These are phyloP conservation scores for Chionographis japonica DNA, from an alignment of 106 monocot species.

Conservation along the genomic window DNA sequence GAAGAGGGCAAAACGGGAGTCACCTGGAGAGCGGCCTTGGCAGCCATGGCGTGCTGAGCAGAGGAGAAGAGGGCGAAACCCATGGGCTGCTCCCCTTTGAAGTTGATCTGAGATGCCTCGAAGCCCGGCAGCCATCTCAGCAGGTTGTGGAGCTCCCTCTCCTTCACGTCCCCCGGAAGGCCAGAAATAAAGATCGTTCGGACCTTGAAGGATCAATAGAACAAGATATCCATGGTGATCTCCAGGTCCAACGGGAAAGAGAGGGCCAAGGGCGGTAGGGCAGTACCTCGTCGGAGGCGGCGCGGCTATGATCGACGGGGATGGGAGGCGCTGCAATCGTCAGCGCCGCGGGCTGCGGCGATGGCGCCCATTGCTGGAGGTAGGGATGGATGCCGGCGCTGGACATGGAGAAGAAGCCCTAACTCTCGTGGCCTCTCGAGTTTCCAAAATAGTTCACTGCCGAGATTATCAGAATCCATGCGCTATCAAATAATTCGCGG, in stretches of 20 bases:
- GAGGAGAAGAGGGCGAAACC: constrained; percentile 38
- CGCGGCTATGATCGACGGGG: constrained; percentile 48
- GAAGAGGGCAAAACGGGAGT: no score
- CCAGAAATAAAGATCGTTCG: constrained; percentile 91
- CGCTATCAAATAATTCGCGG: no score
- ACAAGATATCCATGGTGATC: no score
- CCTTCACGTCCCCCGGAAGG: constrained; percentile 90
- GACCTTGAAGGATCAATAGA: constrained; percentile 25
- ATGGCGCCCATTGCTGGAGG: constrained; percentile 60
- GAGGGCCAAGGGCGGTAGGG: not conserved
- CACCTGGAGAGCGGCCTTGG: constrained; percentile 43
- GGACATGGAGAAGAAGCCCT: constrained; percentile 51
- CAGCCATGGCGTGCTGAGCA: constrained; percentile 65
- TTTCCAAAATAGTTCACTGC: no score
- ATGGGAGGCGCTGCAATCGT: constrained; percentile 32
- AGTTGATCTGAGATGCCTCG: constrained; percentile 81
- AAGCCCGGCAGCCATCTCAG: constrained; percentile 94
- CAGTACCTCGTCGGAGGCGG: constrained; percentile 34
- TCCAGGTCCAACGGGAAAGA: not conserved
- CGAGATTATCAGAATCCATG: no score
- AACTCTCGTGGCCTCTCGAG: constrained; percentile 5
- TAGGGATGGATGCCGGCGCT: constrained; percentile 71
- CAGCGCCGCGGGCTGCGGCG: constrained; percentile 36
- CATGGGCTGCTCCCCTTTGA: constrained; percentile 88
- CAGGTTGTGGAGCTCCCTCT: constrained; percentile 93